Evolutionary conservation across 352 stramenopile genomes (phyloP).

Genomic region (Pythium graminicola): DNA sequence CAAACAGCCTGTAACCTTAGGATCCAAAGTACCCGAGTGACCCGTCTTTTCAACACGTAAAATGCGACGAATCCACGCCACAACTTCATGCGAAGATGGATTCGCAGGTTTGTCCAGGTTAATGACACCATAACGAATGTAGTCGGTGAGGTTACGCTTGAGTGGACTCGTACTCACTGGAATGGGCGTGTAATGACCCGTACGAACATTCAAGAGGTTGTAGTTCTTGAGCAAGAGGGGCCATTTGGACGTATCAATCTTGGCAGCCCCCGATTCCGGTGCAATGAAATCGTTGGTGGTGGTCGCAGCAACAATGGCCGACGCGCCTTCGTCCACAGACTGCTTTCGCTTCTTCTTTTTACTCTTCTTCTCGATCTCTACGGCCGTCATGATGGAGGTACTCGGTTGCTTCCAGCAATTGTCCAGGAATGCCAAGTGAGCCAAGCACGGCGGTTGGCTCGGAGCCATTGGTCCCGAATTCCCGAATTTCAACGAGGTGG

Average conservation of each 20-base stretch:
- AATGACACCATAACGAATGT: constrained; percentile 99
- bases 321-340: constrained; percentile 33
- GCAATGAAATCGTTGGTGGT: constrained; percentile 68
- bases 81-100: constrained; percentile 98
- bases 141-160: constrained; percentile 95
- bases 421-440: constrained; percentile 3
- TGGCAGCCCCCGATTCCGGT: constrained; percentile 78
- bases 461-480: constrained; percentile 27
- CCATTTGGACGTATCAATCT: constrained; percentile 97
- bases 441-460: constrained; percentile 23
- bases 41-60: constrained; percentile 99
- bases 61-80: constrained; percentile 99
- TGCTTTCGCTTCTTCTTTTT: constrained; percentile 89
- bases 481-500: constrained; percentile 11
- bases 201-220: constrained; percentile 97
- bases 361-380: constrained; percentile 75
- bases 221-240: constrained; percentile 99
- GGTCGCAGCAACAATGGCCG: not conserved
- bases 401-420: not conserved
- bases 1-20: constrained; percentile 99
- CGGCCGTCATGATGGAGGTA: constrained; percentile 41
- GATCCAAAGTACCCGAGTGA: constrained; percentile 98
- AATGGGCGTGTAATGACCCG: constrained; percentile 99
- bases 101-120: constrained; percentile 99
- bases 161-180: constrained; percentile 94